Evolutionary conservation across 768 basidiomycete species (phyloP).

Genomic region (Amanita jacksonii): DNA sequence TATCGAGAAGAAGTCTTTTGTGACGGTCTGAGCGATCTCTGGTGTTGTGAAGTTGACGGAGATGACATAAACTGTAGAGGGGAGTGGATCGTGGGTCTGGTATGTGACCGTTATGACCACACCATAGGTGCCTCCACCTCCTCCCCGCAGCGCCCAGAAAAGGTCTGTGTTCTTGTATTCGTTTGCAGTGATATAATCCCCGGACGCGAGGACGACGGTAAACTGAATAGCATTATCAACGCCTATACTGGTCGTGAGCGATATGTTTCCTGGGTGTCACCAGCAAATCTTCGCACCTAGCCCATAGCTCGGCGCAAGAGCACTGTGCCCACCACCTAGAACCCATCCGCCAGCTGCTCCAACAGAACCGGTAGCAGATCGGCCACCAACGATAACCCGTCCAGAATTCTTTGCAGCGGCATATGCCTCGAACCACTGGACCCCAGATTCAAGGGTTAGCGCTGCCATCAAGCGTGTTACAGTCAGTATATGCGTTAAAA

Average conservation of each 20-base stretch:
- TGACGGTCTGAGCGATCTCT: constrained; percentile 17
- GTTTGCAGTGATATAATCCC: no score
- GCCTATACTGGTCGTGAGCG: no score
- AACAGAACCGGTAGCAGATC: constrained; percentile 28
- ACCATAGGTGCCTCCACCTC: no score
- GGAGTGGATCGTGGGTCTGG: no score
- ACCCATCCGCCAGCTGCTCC: constrained; percentile 42
- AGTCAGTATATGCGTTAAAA: no score
- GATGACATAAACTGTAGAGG: no score
- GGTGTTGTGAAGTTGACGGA: constrained; percentile 23
- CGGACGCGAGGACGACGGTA: no score
- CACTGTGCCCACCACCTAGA: constrained; percentile 29
- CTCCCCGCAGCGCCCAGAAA: no score
- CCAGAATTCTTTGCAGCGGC: constrained; percentile 26
- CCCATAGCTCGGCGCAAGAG: background rate
- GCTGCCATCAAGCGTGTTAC: constrained; percentile 9
- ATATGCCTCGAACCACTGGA: constrained; percentile 38
- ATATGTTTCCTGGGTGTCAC: no score
- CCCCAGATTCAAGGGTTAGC: constrained; percentile 31
- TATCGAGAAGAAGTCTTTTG: constrained; percentile 25
- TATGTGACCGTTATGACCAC: no score
- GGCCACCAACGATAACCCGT: constrained; percentile 35
- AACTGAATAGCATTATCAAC: no score
- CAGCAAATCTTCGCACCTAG: background rate
- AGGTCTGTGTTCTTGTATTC: no score